Evolutionary conservation across 2,329 filamentous ascomycete species (phyloP), one percentile per base, ranked within the genome.

Genomic region (Coniella lustricola): DNA sequence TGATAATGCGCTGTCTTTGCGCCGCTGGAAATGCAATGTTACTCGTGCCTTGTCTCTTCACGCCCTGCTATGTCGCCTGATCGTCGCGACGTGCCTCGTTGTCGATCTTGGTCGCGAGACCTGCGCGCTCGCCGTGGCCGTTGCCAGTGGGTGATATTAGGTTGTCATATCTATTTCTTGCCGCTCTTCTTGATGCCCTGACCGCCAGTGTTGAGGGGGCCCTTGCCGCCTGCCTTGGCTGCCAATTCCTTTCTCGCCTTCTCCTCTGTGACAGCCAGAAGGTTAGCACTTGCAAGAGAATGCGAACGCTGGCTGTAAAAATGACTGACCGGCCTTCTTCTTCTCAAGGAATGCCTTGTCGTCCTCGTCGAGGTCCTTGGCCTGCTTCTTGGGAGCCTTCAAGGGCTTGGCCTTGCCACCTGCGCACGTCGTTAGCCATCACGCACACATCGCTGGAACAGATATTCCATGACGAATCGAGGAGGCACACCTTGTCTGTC

Each of bases 151-250:
- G 32, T n/a, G n/a, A n/a, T n/a, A 21, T 38, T 13, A 18, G 32
- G 9, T 3, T 12, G 10, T 39, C 22, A 9, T 42, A 39, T 60
- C 71, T 77, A 95, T 84, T 96, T 95, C 86, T 96, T 95, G 69
- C 90, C 90, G 54, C 87, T 93, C 81, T 95, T 96, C 84, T 96
- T 96, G 75, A 97, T 95, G 54, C 89, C 90, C 71, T 94, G 88
- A 42, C 76, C 69, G 31, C 89, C 90, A 29, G 82, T 85, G 72
- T 90, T 90, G 65, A 96, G 66, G 33, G 91, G 90, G 3, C 91
- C 91, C 73, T 94, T 95, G 68, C 87, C 87, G 61, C 85, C 84
- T 39, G 87, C 84, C 73, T 88, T 87, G 53, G 82, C 76, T n/a
- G 84, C 82, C 70, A 94, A 65, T 9, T 90, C 88, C 73, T 94